Conservation (phyloP, 371 early-diverging fungal genomes). For the Cokeromyces recurvatus region DNA sequence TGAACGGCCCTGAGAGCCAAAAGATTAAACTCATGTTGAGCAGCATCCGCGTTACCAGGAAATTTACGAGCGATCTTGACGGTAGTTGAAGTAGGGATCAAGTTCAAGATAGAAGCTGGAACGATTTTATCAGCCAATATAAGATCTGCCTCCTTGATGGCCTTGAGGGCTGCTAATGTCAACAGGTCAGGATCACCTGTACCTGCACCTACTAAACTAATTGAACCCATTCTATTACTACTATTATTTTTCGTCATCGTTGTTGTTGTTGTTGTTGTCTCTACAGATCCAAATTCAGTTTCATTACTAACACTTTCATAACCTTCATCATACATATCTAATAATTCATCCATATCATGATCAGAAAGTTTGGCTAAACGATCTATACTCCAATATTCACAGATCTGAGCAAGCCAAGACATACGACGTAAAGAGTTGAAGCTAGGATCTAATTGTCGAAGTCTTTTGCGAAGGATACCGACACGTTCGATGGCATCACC, state of each 20-base stretch:
- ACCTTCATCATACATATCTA: constrained; percentile 66
- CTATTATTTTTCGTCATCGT: background rate
- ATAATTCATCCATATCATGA: constrained; percentile 53
- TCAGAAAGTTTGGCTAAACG: constrained; percentile 53
- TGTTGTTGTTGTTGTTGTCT: background rate
- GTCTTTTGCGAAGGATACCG: constrained; percentile 52
- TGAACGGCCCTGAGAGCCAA: constrained; percentile 58
- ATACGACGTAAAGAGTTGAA: constrained; percentile 55
- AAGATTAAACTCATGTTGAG: constrained; percentile 77
- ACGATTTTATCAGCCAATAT: constrained; percentile 85
- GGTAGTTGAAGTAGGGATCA: constrained; percentile 46
- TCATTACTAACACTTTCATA: constrained; percentile 39
- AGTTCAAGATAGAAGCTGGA: constrained; percentile 60
- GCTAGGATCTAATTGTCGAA: constrained; percentile 53
- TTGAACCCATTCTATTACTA: constrained; percentile 9
- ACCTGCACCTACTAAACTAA: constrained; percentile 84
- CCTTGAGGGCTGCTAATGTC: constrained; percentile 69
- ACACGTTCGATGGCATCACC: constrained; percentile 64
- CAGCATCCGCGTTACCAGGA: constrained; percentile 73
- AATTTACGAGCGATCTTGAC: constrained; percentile 65
- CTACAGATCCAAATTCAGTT: too few relatives aligned
- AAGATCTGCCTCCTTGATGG: constrained; percentile 70
- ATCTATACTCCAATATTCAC: constrained; percentile 72
- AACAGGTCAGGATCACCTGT: constrained; percentile 82
- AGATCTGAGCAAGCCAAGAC: constrained; percentile 71